These are phyloP conservation scores for Tetrahymena elliotti DNA, from an alignment of 73 alveolate species.

Conservation along the genomic window DNA sequence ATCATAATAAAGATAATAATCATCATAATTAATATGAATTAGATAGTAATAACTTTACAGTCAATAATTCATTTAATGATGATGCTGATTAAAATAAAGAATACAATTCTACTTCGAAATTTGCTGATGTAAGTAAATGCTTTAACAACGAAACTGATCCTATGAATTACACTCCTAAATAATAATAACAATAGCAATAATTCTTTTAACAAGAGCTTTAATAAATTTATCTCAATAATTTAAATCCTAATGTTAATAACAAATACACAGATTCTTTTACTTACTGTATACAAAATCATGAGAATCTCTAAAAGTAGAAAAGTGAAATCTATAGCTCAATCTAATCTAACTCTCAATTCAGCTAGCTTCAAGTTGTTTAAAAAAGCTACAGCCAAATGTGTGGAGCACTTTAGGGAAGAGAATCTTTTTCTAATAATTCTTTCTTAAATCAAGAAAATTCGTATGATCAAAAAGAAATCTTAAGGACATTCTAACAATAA, in stretches of 20 bases:
- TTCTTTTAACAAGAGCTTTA: background rate
- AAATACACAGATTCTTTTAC: background rate
- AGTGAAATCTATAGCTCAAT: background rate
- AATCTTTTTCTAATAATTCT: background rate
- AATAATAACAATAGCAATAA: too few relatives aligned
- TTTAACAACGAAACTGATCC: background rate
- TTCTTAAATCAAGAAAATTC: background rate
- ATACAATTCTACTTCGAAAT: background rate
- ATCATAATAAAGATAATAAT: background rate
- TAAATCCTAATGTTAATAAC: background rate
- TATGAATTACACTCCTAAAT: background rate
- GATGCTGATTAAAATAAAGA: background rate
- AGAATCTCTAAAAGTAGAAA: background rate
- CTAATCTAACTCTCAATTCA: background rate
- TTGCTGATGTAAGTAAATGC: background rate
- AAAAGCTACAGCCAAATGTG: background rate
- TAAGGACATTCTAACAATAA: background rate
- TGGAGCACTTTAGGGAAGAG: background rate
- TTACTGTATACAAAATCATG: background rate
- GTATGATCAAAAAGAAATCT: background rate
- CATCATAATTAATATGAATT: background rate
- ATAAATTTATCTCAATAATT: background rate
- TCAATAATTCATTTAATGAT: background rate
- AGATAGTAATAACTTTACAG: background rate
- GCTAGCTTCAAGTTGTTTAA: background rate